These are phyloP conservation scores for Urtica urens DNA, from an alignment of 306 rosid genomes.

Conservation along the genomic window DNA sequence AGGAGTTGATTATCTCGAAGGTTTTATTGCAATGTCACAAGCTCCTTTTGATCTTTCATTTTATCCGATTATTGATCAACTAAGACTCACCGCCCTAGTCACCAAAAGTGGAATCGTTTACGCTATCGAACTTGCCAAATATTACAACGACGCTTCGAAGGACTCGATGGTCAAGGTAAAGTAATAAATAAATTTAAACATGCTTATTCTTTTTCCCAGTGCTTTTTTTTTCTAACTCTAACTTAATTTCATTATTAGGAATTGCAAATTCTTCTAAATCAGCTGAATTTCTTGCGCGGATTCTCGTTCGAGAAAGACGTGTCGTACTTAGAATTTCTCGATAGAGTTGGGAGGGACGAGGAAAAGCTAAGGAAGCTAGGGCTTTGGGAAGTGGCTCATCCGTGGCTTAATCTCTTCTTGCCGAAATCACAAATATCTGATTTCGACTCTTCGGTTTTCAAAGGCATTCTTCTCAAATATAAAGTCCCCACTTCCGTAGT, in stretches of 20 bases:
- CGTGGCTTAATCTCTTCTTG: conserved; percentile 75
- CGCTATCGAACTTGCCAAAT: conserved; percentile 43
- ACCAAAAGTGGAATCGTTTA: conserved; percentile 43
- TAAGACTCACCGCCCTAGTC: conserved; percentile 41
- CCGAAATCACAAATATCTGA: conserved; percentile 54
- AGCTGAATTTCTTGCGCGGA: conserved; percentile 30
- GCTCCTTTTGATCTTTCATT: conserved; percentile 52
- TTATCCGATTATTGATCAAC: conserved; percentile 35
- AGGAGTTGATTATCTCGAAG: conserved; percentile 56
- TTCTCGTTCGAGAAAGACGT: conserved; percentile 46
- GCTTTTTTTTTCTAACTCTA: not conserved
- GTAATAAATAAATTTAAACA: too few species aligned
- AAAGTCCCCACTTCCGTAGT: conserved; percentile 34
- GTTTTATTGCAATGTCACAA: conserved; percentile 38
- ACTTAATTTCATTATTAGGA: too few species aligned
- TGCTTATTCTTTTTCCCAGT: too few species aligned
- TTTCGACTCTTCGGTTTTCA: conserved; percentile 50
- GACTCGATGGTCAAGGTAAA: conserved; percentile 32
- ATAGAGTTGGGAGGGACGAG: conserved; percentile 53
- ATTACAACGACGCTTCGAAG: conserved; percentile 29
- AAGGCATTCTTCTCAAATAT: conserved; percentile 43
- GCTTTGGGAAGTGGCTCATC: conserved; percentile 75
- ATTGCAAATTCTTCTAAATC: conserved; percentile 19
- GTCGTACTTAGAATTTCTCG: conserved; percentile 43
- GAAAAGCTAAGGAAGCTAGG: conserved; percentile 32